phyloP scores from a whole-genome alignment of 169 alveolate species.

The Plasmodium billcollinsi region DNA sequence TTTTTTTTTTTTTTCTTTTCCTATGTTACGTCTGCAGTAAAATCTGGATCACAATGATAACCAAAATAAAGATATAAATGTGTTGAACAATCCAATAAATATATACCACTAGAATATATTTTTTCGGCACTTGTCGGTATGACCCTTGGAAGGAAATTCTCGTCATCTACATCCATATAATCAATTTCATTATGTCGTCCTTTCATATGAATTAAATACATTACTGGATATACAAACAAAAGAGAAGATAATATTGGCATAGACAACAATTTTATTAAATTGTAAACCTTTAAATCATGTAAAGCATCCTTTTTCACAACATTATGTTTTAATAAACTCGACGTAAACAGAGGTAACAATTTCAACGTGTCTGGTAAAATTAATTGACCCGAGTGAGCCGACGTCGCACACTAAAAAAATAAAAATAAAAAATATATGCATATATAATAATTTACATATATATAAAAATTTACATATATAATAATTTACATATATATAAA shows the following conservation, averaged over 20 bases:
- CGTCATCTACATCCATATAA: constrained; percentile 72
- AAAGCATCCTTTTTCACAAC: constrained; percentile 48
- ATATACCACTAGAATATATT: constrained; percentile 87
- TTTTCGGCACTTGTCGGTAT: constrained; percentile 84
- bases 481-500: not conserved
- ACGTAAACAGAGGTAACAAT: constrained; percentile 84
- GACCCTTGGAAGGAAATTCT: constrained; percentile 70
- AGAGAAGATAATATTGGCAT: constrained; percentile 72
- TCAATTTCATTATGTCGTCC: constrained; percentile 60
- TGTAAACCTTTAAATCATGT: constrained; percentile 56
- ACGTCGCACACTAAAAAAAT: constrained; percentile 79
- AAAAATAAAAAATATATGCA: not conserved
- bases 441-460: not conserved
- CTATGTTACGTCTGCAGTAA: constrained; percentile 47
- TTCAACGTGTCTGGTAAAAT: constrained; percentile 90
- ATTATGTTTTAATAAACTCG: constrained; percentile 83
- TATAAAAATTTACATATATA: not conserved
- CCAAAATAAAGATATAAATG: constrained; percentile 87
- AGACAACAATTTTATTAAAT: constrained; percentile 53
- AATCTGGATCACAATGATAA: constrained; percentile 78
- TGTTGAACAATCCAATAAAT: constrained; percentile 86
- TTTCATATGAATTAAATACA: constrained; percentile 71
- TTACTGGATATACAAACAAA: constrained; percentile 78
- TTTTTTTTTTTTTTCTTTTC: not conserved
- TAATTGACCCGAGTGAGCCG: constrained; percentile 89